These are phyloP conservation scores for Botryotinia narcissicola DNA, from an alignment of 2,329 filamentous ascomycete genomes.

Conservation along the genomic window DNA sequence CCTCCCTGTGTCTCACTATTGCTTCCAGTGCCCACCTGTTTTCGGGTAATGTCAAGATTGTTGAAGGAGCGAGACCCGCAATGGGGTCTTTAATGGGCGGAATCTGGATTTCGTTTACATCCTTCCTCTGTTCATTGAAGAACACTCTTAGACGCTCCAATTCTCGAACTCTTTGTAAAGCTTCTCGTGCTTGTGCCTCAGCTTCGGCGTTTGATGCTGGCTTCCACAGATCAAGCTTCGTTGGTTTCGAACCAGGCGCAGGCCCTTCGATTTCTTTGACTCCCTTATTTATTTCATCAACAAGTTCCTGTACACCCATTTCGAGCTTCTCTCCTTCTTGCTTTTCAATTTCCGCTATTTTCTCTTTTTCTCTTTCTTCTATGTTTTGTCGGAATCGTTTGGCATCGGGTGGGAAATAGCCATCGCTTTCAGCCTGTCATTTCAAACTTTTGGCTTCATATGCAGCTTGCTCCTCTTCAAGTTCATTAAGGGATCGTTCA, in stretches of 20 bases:
- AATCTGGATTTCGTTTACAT: not conserved
- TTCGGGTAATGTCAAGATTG: not conserved
- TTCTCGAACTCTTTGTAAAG: not conserved
- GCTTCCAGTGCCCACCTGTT: conserved; percentile 6
- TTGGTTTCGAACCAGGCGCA: not conserved
- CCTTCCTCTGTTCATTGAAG: not conserved
- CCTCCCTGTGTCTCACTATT: not conserved
- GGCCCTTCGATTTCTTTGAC: not conserved
- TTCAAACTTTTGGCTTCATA: not conserved
- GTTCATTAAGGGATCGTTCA: not conserved
- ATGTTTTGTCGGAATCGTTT: conserved; percentile 7
- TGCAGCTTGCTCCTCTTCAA: not conserved
- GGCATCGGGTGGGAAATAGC: conserved; percentile 9
- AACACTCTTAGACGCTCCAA: not conserved
- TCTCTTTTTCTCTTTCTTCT: not conserved
- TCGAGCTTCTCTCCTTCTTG: not conserved
- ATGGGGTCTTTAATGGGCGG: not conserved
- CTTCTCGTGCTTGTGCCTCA: not conserved
- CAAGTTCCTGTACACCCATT: not conserved
- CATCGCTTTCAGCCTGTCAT: conserved; percentile 1
- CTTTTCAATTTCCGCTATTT: not conserved
- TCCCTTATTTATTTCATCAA: conserved; percentile 5
- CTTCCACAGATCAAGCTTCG: not conserved
- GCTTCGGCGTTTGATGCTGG: not conserved
- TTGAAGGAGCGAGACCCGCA: conserved; percentile 4